Evolutionary conservation across 768 basidiomycete genomes (phyloP).

Genomic region (Rhodotorula paludigena): DNA sequence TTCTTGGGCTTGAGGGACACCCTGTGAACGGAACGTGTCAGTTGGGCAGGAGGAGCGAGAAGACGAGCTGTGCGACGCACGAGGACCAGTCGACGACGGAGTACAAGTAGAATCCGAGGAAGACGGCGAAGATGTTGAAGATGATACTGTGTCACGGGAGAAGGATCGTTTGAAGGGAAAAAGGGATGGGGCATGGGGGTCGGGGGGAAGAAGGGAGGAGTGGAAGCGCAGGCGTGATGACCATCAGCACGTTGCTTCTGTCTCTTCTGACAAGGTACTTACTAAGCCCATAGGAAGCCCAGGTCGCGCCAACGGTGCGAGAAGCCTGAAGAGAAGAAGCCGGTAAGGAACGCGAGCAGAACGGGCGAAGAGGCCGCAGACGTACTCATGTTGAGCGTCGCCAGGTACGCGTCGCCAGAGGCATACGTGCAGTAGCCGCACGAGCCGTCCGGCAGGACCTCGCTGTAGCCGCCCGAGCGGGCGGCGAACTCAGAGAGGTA

Average conservation of each 20-base stretch:
- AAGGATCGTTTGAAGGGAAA: background rate
- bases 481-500: constrained; percentile 35
- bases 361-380: background rate
- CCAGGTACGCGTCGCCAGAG: constrained; percentile 37
- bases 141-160: constrained; percentile 19
- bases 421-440: constrained; percentile 34
- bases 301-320: constrained; percentile 32
- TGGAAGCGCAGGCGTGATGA: too few species aligned
- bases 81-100: constrained; percentile 19
- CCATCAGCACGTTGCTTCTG: too few species aligned
- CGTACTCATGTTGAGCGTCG: constrained; percentile 29
- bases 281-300: constrained; percentile 21
- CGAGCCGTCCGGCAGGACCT: constrained; percentile 24
- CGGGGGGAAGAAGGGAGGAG: too few species aligned
- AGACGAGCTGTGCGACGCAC: background rate
- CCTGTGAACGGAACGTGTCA: background rate
- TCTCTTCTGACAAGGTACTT: too few species aligned
- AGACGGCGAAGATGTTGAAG: constrained; percentile 31
- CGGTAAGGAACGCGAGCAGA: background rate
- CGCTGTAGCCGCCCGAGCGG: constrained; percentile 30
- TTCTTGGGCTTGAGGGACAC: background rate
- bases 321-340: background rate
- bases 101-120: constrained; percentile 28
- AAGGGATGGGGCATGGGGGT: too few species aligned
- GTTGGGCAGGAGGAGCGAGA: background rate